Evolutionary conservation across 2,329 filamentous ascomycete species (phyloP), one percentile per base, ranked within the genome.

Genomic region (Neocucurbitaria cava): DNA sequence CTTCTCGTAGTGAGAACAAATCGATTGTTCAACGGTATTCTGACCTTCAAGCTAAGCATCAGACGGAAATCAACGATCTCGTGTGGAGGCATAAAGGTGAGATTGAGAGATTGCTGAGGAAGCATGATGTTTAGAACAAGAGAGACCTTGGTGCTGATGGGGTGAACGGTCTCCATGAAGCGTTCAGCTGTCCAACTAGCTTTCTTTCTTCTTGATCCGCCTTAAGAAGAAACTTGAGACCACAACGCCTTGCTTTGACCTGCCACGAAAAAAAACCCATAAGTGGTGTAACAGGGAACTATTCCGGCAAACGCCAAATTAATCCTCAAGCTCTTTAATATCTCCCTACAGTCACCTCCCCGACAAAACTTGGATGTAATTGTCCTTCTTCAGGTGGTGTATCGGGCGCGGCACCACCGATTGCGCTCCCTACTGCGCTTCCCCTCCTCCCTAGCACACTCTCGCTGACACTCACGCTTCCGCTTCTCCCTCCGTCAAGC

Each of bases 381-480:
- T 65, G 61, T 4, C 55, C 60, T n/a, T 68, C 63, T n/a, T 68
- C 65, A 3, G 63, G 65, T 42, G 65, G 65, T 21, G 63, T 68
- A 54, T 62, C 56, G 4, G 59, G 65, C 24, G 46, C 49, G 30
- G 30, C n/a, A 5, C 52, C 57, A n/a, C 49, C 54, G 13, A 42
- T 42, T 36, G 28, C 17, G 4, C 54, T 54, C 13, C 46, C 54
- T n/a, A 59, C 51, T 18, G 47, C 53, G 24, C 62, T 63, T 39
- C 46, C 23, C 21, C 60, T 48, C 21, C 46, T 50, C 41, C 52
- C 46, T 8, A 40, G 26, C 23, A 57, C 33, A 49, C 58, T 63
- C 15, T 55, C 58, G 15, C 51, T 41, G n/a, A 42, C 46, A 23
- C 58, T 61, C n/a, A 46, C 49, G 48, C 58, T 59, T 4, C 53